A percentile compares a stretch with the other conserved stretches of the same genome.
Conservation (phyloP, 108 stramenopile species). For the Cylindrotheca fusiformis region DNA sequence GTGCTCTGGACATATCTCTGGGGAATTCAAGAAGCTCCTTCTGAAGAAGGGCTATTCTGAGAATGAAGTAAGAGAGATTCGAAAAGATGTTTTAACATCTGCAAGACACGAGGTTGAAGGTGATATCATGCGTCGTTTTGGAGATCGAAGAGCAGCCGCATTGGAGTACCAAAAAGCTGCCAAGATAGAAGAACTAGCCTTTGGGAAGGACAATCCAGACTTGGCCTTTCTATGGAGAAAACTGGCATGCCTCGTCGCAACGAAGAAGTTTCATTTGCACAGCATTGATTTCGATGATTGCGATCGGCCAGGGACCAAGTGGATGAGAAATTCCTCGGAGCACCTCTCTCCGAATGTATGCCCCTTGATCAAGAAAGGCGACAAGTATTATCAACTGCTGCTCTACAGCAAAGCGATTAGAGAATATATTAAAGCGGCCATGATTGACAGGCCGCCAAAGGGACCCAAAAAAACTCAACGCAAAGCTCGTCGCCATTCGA, state of each 20-base stretch:
- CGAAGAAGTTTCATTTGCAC: background rate
- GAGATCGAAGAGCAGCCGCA: background rate
- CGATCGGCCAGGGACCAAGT: constrained; percentile 8
- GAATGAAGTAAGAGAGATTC: constrained; percentile 6
- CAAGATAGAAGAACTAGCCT: constrained; percentile 12
- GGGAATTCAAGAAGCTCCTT: background rate
- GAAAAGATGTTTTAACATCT: constrained; percentile 7
- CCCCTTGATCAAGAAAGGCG: constrained; percentile 5
- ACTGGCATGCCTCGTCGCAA: constrained; percentile 19
- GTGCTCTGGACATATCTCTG: constrained; percentile 10
- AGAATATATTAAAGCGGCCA: constrained; percentile 5
- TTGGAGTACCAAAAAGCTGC: constrained; percentile 17
- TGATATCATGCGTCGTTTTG: constrained; percentile 11
- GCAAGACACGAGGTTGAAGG: constrained; percentile 15
- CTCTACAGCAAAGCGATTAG: constrained; percentile 9
- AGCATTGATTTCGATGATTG: constrained; percentile 12
- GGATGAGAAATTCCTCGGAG: constrained; percentile 2
- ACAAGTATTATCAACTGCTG: constrained; percentile 6
- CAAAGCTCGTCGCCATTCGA: background rate
- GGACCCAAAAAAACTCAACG: background rate
- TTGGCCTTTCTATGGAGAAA: constrained; percentile 24
- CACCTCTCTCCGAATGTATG: background rate
- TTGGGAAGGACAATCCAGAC: constrained; percentile 22
- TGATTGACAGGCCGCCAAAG: background rate
- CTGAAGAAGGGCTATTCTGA: background rate